phyloP scores from a whole-genome alignment of 2,329 filamentous ascomycete genomes.

The Coniochaeta sp. region DNA sequence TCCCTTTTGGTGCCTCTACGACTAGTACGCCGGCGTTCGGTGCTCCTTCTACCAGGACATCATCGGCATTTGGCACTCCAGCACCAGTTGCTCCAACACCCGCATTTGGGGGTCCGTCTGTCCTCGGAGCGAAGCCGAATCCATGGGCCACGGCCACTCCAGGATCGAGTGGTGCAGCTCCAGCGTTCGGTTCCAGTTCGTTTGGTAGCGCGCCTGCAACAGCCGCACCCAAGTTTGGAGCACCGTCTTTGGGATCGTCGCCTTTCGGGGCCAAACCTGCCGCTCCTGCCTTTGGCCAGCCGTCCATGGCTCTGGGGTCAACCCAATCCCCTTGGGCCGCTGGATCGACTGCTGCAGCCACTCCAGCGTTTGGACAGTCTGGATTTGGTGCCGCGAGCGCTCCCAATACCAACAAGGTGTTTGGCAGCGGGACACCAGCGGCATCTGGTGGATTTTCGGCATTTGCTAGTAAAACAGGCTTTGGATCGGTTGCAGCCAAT shows the following conservation, averaged over 20 bases:
- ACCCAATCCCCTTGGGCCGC: constrained; percentile 47
- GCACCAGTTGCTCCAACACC: constrained; percentile 18
- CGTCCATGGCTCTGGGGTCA: constrained; percentile 24
- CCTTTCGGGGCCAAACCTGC: constrained; percentile 22
- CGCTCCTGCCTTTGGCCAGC: constrained; percentile 43
- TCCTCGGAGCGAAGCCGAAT: constrained; percentile 43
- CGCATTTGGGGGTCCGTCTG: constrained; percentile 39
- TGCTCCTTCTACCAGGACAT: constrained; percentile 9
- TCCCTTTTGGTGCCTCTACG: constrained; percentile 16
- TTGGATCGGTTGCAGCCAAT: constrained; percentile 38
- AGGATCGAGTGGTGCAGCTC: constrained; percentile 18
- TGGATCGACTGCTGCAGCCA: constrained; percentile 22
- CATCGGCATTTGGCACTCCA: constrained; percentile 35
- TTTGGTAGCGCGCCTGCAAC: constrained; percentile 14
- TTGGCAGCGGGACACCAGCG: constrained; percentile 22
- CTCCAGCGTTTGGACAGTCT: constrained; percentile 48
- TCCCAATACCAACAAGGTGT: constrained; percentile 28
- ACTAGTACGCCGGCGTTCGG: constrained; percentile 18
- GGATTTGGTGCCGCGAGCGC: constrained; percentile 35
- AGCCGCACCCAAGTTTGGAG: constrained; percentile 38
- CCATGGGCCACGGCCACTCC: constrained; percentile 41
- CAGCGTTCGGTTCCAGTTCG: constrained; percentile 13
- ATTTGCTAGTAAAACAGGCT: constrained; percentile 49
- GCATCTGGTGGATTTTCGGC: constrained; percentile 41
- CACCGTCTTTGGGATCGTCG: constrained; percentile 32